phyloP scores from a whole-genome alignment of 495 filamentous ascomycete species.

The Aspergillus baeticus region DNA sequence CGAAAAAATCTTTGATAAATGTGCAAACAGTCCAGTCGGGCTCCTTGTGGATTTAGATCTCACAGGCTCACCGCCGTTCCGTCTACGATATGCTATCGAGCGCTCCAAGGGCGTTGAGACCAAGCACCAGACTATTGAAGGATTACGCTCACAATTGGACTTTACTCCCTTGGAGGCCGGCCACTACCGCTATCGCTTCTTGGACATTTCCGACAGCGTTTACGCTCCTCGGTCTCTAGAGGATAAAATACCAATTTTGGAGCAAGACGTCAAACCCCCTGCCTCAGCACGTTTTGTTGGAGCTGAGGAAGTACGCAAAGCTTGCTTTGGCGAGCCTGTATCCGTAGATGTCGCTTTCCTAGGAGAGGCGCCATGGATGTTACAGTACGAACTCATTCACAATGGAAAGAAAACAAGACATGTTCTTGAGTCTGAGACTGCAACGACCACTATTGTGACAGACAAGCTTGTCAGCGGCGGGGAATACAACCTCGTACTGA shows the following conservation, averaged over 20 bases:
- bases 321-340: constrained; percentile 80
- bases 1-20: constrained; percentile 88
- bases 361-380: constrained; percentile 80
- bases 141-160: constrained; percentile 75
- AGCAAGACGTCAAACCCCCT: constrained; percentile 90
- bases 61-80: constrained; percentile 86
- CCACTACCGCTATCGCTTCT: constrained; percentile 82
- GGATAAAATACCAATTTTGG: constrained; percentile 57
- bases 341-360: constrained; percentile 68
- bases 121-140: constrained; percentile 52
- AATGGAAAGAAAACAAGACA: constrained; percentile 75
- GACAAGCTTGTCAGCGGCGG: constrained; percentile 72
- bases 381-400: constrained; percentile 94
- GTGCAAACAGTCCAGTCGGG: constrained; percentile 88
- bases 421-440: constrained; percentile 57
- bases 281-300: constrained; percentile 74
- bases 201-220: constrained; percentile 73
- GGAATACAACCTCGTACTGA: constrained; percentile 81
- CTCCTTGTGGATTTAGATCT: constrained; percentile 83
- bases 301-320: constrained; percentile 49
- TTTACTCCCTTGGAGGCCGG: constrained; percentile 81
- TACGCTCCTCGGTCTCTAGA: constrained; percentile 57
- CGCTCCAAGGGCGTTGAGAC: constrained; percentile 54
- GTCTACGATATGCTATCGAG: constrained; percentile 68
- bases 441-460: constrained; percentile 68